These are phyloP conservation scores for Posidonia australis DNA, from an alignment of 106 monocot genomes.

Conservation along the genomic window DNA sequence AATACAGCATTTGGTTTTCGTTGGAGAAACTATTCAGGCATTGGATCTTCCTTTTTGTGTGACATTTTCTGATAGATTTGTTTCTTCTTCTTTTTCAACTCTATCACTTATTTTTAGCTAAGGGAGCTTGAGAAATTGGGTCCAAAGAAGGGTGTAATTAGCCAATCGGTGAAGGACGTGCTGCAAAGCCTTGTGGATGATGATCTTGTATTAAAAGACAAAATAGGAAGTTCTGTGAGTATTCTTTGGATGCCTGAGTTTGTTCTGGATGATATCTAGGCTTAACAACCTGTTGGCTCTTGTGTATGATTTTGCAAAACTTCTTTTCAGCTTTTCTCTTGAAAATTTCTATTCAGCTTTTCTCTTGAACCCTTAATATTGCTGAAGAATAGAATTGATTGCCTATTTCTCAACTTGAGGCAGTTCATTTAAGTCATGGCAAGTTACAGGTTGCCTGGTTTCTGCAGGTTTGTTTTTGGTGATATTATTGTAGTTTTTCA, in stretches of 20 bases:
- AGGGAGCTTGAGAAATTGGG: constrained; percentile 95
- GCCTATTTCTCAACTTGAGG: no score
- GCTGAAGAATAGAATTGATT: no score
- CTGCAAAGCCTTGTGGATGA: constrained; percentile 92
- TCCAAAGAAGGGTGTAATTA: constrained; percentile 94
- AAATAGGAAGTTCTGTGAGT: constrained; percentile 96
- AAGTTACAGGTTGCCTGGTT: no score
- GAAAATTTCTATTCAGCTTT: no score
- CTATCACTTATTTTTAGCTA: constrained; percentile 33
- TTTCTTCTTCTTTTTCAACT: neutral
- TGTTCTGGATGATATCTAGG: neutral
- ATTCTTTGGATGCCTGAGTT: neutral
- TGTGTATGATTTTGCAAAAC: no score
- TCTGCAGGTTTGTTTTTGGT: no score
- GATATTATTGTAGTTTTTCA: no score
- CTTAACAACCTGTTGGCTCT: no score
- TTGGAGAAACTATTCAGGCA: neutral
- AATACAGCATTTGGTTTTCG: neutral
- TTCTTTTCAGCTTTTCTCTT: no score
- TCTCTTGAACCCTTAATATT: no score
- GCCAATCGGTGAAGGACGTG: constrained; percentile 95
- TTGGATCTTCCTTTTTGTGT: neutral
- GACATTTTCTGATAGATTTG: neutral
- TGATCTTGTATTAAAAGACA: constrained; percentile 96
- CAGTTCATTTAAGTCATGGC: no score